Percentiles rank a stretch among this genome's conserved stretches.
Evolutionary conservation across 2,329 filamentous ascomycete species (phyloP).

Genomic region (Cladosporium sp.): DNA sequence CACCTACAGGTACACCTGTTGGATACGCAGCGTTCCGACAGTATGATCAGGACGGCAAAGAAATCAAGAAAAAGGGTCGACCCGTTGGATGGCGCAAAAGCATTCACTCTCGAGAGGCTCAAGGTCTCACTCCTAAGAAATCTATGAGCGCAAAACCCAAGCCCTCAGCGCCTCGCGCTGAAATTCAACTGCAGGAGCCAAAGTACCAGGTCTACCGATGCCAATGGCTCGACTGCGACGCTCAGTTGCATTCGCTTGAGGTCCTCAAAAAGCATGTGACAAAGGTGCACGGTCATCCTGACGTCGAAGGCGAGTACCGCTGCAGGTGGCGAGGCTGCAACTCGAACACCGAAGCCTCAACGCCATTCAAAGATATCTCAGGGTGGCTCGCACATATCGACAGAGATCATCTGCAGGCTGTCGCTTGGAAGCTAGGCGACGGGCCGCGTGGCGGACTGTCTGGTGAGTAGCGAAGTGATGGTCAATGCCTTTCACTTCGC

Average conservation of each 20-base stretch:
- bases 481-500: slow-evolving; percentile 2
- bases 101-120: slow-evolving; percentile 43
- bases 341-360: slow-evolving; percentile 25
- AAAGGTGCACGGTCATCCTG: slow-evolving; percentile 53
- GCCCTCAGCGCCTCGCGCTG: not conserved
- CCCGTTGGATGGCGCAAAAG: slow-evolving; percentile 53
- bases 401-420: slow-evolving; percentile 51
- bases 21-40: slow-evolving; percentile 48
- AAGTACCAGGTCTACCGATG: slow-evolving; percentile 56
- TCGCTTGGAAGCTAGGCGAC: slow-evolving; percentile 61
- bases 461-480: slow-evolving; percentile 51
- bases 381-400: slow-evolving; percentile 55
- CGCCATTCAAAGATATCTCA: slow-evolving; percentile 40
- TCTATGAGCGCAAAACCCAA: slow-evolving; percentile 20
- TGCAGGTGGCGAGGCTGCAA: slow-evolving; percentile 50
- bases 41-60: slow-evolving; percentile 35
- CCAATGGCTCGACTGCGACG: slow-evolving; percentile 57
- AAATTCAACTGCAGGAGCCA: slow-evolving; percentile 23
- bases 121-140: slow-evolving; percentile 30
- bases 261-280: slow-evolving; percentile 59
- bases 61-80: slow-evolving; percentile 47
- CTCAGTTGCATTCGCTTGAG: slow-evolving; percentile 62
- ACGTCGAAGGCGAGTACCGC: slow-evolving; percentile 38
- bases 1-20: slow-evolving; percentile 23
- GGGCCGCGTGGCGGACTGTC: slow-evolving; percentile 56